Percentiles rank a stretch among this genome's conserved stretches.
Conservation (phyloP, 495 filamentous ascomycete genomes). For the Entonaema liquescens region DNA sequence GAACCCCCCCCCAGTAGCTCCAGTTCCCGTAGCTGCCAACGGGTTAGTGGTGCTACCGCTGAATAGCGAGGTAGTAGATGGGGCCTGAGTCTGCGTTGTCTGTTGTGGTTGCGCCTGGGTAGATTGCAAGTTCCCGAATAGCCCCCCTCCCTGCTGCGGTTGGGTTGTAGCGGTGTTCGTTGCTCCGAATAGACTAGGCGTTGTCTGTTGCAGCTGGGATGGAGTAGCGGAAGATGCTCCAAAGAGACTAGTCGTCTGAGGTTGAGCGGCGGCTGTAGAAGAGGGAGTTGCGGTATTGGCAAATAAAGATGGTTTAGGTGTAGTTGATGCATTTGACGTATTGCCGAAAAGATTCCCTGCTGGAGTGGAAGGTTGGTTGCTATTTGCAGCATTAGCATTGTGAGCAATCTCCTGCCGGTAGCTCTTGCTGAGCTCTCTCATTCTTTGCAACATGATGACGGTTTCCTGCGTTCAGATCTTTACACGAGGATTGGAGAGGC, state of each 20-base stretch:
- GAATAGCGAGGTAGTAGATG: conserved; percentile 58
- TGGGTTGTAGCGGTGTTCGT: conserved; percentile 36
- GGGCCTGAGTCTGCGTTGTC: conserved; percentile 41
- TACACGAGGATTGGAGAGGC: conserved; percentile 12
- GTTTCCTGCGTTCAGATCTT: not conserved
- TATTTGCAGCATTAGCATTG: conserved; percentile 31
- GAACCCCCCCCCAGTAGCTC: conserved; percentile 47
- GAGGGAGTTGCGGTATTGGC: conserved; percentile 50
- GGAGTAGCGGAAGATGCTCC: conserved; percentile 32
- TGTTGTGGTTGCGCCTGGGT: conserved; percentile 41
- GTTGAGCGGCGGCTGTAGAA: conserved; percentile 46
- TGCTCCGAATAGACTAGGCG: conserved; percentile 37
- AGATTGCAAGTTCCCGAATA: conserved; percentile 48
- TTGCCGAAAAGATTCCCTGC: conserved; percentile 29
- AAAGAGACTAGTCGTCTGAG: conserved; percentile 49
- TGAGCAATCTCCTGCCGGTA: too few relatives aligned
- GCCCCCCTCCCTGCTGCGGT: conserved; percentile 45
- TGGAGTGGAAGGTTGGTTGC: conserved; percentile 52
- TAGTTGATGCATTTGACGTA: conserved; percentile 37
- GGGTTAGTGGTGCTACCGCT: conserved; percentile 50
- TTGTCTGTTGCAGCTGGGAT: conserved; percentile 38
- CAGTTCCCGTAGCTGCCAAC: conserved; percentile 36
- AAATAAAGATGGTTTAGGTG: conserved; percentile 62
- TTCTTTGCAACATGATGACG: too few relatives aligned
- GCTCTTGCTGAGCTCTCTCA: too few relatives aligned